Base-by-base conservation (phyloP, 164 flowering plant species). In the Dillenia turbinata region DNA sequence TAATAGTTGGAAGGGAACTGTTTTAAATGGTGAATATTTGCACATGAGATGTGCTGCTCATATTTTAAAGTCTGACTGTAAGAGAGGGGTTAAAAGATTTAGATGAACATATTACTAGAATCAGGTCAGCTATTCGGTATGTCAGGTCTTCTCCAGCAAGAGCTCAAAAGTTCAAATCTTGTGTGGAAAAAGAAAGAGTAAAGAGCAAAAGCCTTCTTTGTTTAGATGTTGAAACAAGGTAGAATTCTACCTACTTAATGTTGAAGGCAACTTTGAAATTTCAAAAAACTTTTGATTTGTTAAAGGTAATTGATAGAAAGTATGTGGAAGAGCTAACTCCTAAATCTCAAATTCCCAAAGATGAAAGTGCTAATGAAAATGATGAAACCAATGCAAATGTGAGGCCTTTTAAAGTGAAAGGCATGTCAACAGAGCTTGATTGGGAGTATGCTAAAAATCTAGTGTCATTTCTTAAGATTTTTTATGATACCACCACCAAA, bases 21-120 rank as follows among this genome's bases (percentile, higher is more conserved):
- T 63, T 8, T 63, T 63, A 33, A 46, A 48, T 4, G 45, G 47
- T n/a, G 45, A 65, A 1, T 56, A 12, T 57, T 47, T 65, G 22
- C 62, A 65, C 24, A 47, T 65, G 46, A 47, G 67, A 33, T 65
- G 67, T 65, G 52, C 12, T 46, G 44, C 61, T n/a, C 67, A 65
- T 57, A 26, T 65, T 57, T 17, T 65, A 16, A 16, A 65, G 26
- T 14, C 22, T 64, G 10, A 40, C 43, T 55, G 66, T 65, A 6
- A 47, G 10, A 16, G 67, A 56, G 14, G 62, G 62, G 5, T 33
- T 57, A 16, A 65, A 12, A 6, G 54, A 47, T 12, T 0, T 64
- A 5, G 12, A 47, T 56, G 1, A 24, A 9, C 46, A 52, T 8
- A 14, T 56, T 24, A 26, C 1, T 10, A 56, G 48, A 22, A 24